These are phyloP conservation scores for Leishmania braziliensis DNA, from an alignment of 208 protist genomes.

Conservation along the genomic window DNA sequence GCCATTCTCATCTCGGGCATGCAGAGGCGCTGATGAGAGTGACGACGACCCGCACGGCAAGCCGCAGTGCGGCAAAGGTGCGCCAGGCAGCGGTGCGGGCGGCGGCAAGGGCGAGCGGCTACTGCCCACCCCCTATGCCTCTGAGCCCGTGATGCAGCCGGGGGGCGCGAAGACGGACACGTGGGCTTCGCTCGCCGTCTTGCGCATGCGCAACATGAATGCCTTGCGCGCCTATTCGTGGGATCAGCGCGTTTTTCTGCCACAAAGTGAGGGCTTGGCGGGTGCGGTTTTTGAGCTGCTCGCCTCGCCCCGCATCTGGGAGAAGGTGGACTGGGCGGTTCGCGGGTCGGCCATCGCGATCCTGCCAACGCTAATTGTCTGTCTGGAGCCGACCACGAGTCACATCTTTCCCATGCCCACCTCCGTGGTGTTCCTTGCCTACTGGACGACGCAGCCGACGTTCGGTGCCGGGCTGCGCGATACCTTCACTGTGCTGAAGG, in stretches of 20 bases:
- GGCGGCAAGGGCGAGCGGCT: constrained; percentile 5
- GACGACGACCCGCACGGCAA: background rate
- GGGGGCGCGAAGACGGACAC: background rate
- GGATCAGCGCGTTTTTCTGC: constrained; percentile 76
- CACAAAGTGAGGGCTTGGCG: constrained; percentile 45
- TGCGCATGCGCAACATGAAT: constrained; percentile 62
- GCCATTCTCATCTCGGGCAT: background rate
- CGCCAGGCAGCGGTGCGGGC: background rate
- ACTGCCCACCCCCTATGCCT: background rate
- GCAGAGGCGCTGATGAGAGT: background rate
- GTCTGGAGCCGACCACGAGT: constrained; percentile 61
- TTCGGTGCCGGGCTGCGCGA: constrained; percentile 81
- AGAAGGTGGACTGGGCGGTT: constrained; percentile 85
- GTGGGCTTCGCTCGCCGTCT: constrained; percentile 24
- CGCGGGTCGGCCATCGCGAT: constrained; percentile 78
- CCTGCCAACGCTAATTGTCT: constrained; percentile 77
- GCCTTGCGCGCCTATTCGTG: constrained; percentile 79
- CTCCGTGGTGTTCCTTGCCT: constrained; percentile 77
- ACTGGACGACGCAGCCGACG: constrained; percentile 85
- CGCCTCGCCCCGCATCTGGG: constrained; percentile 80
- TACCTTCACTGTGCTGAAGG: constrained; percentile 71
- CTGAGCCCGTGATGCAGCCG: background rate
- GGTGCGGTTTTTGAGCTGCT: constrained; percentile 57
- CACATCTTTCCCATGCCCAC: constrained; percentile 73
- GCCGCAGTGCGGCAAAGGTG: background rate